These are phyloP conservation scores for Nicotiana sylvestris DNA, from an alignment of 257 asterid species.

Conservation along the genomic window DNA sequence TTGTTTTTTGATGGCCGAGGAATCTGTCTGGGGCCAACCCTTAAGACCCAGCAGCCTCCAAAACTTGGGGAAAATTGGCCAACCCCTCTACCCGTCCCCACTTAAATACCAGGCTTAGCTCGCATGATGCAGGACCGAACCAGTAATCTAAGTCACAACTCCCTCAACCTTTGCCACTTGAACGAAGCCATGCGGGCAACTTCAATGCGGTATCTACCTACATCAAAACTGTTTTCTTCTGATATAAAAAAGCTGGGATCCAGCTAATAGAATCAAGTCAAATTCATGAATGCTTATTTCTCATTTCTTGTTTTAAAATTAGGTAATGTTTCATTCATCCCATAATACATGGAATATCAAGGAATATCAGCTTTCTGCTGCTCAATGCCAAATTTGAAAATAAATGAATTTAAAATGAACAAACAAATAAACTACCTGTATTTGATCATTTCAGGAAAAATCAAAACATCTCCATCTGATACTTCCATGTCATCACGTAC, in stretches of 20 bases:
- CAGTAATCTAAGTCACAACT: too few relatives aligned
- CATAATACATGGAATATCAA: background rate
- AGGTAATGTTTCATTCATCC: background rate
- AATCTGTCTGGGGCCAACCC: too few relatives aligned
- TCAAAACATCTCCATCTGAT: constrained; percentile 77
- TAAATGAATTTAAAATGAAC: background rate
- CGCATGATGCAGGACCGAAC: too few relatives aligned
- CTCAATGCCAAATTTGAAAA: background rate
- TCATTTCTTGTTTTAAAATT: background rate
- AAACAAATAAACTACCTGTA: constrained; percentile 52
- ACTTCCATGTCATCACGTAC: constrained; percentile 48
- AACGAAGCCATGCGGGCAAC: too few relatives aligned
- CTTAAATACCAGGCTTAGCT: too few relatives aligned
- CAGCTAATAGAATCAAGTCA: background rate
- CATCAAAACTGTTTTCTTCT: background rate
- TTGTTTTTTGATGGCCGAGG: too few relatives aligned
- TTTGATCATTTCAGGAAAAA: constrained; percentile 84
- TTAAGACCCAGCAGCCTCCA: too few relatives aligned
- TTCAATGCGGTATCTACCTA: background rate
- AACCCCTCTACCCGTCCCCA: background rate
- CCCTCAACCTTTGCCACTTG: too few relatives aligned
- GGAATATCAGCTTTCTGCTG: background rate
- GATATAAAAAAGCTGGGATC: background rate
- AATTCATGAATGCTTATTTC: background rate
- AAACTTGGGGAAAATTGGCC: too few relatives aligned